These are phyloP conservation scores for Penicillium sp. DNA, from an alignment of 2,329 filamentous ascomycete genomes.

Conservation along the genomic window DNA sequence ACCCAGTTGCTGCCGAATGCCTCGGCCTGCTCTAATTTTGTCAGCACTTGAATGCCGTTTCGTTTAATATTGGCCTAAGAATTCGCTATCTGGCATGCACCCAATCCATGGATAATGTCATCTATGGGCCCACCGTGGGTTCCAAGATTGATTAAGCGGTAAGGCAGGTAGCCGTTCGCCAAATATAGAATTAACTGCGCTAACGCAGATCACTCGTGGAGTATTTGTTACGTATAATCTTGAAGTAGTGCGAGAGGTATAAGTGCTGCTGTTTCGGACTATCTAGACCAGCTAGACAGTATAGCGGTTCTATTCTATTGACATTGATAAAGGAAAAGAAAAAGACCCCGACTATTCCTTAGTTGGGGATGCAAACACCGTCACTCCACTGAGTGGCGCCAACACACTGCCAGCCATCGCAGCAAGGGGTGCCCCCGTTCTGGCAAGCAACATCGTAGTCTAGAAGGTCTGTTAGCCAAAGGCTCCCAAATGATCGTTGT, in stretches of 20 bases:
- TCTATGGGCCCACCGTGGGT: no score
- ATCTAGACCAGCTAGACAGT: not conserved
- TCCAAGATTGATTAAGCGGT: no score
- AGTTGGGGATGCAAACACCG: not conserved
- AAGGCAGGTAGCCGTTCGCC: no score
- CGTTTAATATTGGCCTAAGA: no score
- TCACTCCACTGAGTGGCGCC: not conserved
- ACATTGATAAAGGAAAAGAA: not conserved
- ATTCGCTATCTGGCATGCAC: no score
- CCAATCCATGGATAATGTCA: no score
- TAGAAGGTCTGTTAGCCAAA: not conserved
- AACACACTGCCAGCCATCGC: not conserved
- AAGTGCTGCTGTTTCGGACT: not conserved
- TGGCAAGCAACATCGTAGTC: not conserved
- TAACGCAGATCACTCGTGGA: no score
- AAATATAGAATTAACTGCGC: no score
- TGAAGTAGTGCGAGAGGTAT: not conserved
- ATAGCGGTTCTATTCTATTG: not conserved
- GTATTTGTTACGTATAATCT: not conserved
- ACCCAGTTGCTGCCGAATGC: no score
- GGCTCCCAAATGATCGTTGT: not conserved
- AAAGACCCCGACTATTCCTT: not conserved
- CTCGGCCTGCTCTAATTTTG: no score
- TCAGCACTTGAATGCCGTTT: no score
- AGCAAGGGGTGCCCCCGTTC: not conserved